Evolutionary conservation across 2,329 filamentous ascomycete genomes (phyloP).

Genomic region (Clonostachys chloroleuca): DNA sequence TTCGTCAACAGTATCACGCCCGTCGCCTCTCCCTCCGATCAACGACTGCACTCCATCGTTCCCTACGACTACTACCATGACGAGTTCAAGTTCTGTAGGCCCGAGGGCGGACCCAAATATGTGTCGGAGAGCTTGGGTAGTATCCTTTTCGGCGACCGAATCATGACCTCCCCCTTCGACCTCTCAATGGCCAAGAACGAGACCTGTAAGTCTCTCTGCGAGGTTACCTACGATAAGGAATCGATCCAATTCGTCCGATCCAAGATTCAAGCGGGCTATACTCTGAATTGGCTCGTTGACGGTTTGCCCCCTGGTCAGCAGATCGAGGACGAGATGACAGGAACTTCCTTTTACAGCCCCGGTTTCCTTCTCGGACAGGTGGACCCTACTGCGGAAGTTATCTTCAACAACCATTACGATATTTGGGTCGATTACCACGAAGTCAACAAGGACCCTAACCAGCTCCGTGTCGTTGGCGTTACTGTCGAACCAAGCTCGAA

Average conservation of each 20-base stretch:
- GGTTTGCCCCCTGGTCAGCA: conserved; percentile 87
- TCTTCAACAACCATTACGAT: conserved; percentile 92
- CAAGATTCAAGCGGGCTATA: conserved; percentile 80
- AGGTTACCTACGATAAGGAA: conserved; percentile 55
- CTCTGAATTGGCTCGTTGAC: conserved; percentile 93
- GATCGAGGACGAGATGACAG: conserved; percentile 70
- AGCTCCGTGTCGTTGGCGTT: conserved; percentile 88
- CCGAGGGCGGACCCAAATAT: conserved; percentile 69
- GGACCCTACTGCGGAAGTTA: conserved; percentile 50
- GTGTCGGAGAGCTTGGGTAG: conserved; percentile 82
- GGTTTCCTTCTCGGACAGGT: conserved; percentile 74
- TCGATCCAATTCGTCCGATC: conserved; percentile 77
- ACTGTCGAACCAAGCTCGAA: conserved; percentile 78
- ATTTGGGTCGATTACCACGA: conserved; percentile 91
- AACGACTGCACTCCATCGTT: conserved; percentile 84
- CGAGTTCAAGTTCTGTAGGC: conserved; percentile 83
- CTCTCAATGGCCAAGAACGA: conserved; percentile 84
- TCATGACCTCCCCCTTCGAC: conserved; percentile 93
- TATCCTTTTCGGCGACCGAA: conserved; percentile 95
- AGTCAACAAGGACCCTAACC: conserved; percentile 58
- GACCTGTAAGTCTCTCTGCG: conserved; percentile 78
- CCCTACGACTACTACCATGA: conserved; percentile 95
- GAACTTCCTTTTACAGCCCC: conserved; percentile 81
- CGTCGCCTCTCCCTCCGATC: conserved; percentile 70
- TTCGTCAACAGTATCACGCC: conserved; percentile 93